Evolutionary conservation across 441 rosid genomes (phyloP).

Genomic region (Erodium trifolium): DNA sequence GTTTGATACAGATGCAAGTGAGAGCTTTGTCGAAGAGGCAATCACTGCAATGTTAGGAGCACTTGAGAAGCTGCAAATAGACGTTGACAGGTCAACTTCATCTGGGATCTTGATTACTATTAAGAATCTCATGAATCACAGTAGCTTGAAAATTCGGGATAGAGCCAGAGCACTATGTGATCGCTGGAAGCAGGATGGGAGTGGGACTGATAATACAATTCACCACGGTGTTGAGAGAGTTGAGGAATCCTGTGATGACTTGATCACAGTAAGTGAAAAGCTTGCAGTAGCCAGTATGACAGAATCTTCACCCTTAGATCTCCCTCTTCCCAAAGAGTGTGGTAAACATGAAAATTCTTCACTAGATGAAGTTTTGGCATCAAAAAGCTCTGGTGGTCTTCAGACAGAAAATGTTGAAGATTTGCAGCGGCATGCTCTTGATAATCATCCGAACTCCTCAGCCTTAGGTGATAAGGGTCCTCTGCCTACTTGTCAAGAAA

Average conservation of each 20-base stretch:
- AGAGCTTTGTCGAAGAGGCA: conserved; percentile 60
- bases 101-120: conserved; percentile 74
- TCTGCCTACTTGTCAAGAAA: conserved; percentile 28
- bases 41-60: conserved; percentile 63
- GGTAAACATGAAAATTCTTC: conserved; percentile 29
- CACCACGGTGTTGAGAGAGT: conserved; percentile 30
- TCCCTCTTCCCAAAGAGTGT: conserved; percentile 32
- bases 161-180: conserved; percentile 55
- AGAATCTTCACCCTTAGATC: conserved; percentile 28
- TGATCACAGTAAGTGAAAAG: conserved; percentile 22
- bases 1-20: conserved; percentile 37
- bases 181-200: conserved; percentile 46
- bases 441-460: conserved; percentile 21
- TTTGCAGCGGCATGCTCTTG: conserved; percentile 28
- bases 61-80: conserved; percentile 63
- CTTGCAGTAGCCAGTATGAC: conserved; percentile 25
- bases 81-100: conserved; percentile 52
- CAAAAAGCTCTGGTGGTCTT: conserved; percentile 29
- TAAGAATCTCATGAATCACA: conserved; percentile 59
- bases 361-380: conserved; percentile 29
- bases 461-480: conserved; percentile 27
- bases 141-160: conserved; percentile 54
- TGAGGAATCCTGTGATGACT: conserved; percentile 24
- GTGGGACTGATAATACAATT: conserved; percentile 27
- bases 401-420: conserved; percentile 33